Percentiles rank a stretch among this genome's conserved stretches.
phyloP scores from a whole-genome alignment of 495 filamentous ascomycete species.

The Pyronema domesticum region DNA sequence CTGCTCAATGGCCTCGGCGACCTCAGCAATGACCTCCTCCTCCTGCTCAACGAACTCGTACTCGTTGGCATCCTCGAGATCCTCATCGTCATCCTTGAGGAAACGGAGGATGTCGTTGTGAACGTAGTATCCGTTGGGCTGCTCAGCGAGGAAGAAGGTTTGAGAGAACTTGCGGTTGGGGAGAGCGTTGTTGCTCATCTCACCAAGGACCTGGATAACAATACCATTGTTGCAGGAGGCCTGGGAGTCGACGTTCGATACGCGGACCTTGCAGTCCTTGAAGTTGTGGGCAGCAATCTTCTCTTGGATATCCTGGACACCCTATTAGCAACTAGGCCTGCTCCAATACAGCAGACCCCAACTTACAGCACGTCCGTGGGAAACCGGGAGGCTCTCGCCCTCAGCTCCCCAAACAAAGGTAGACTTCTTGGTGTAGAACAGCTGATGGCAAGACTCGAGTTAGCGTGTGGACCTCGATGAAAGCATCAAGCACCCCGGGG shows the following conservation, averaged over 20 bases:
- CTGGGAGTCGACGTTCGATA: constrained; percentile 94
- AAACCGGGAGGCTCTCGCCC: constrained; percentile 65
- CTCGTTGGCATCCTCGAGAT: constrained; percentile 48
- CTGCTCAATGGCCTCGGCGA: constrained; percentile 33
- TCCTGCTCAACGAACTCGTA: constrained; percentile 26
- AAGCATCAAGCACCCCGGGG: not conserved
- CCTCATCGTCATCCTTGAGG: constrained; percentile 49
- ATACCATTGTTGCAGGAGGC: constrained; percentile 70
- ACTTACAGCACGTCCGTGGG: constrained; percentile 68
- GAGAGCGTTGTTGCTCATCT: constrained; percentile 81
- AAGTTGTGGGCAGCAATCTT: constrained; percentile 82
- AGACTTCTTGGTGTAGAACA: constrained; percentile 69
- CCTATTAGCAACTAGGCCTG: not conserved
- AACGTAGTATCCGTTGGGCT: constrained; percentile 94
- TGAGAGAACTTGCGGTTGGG: constrained; percentile 90
- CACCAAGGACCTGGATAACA: constrained; percentile 90
- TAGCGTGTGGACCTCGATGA: not conserved
- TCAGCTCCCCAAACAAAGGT: constrained; percentile 74
- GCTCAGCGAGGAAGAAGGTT: constrained; percentile 93
- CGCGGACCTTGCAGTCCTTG: constrained; percentile 95
- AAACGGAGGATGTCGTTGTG: constrained; percentile 96
- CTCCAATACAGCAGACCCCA: not conserved
- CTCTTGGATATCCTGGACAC: constrained; percentile 65
- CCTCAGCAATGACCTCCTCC: constrained; percentile 26
- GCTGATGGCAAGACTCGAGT: constrained; percentile 24